A percentile compares a stretch with the other conserved stretches of the same genome.
Evolutionary conservation across 202 grass and related monocot genomes (phyloP).

Genomic region (Setaria italica): DNA sequence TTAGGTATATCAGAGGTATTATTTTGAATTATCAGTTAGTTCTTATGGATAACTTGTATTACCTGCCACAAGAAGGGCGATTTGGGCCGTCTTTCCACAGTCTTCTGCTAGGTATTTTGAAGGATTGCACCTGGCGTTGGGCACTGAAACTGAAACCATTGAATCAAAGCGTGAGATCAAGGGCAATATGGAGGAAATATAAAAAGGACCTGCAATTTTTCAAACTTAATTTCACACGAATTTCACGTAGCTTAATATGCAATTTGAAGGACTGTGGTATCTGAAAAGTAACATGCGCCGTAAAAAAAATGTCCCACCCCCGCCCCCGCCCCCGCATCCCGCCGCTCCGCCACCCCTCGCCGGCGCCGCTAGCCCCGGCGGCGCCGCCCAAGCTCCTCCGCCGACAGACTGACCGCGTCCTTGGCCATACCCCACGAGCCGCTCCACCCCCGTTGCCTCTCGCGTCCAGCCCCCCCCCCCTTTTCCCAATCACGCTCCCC

Average conservation of each 20-base stretch:
- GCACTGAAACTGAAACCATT: slow-evolving; percentile 30
- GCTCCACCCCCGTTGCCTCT: too few species aligned
- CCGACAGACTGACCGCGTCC: too few species aligned
- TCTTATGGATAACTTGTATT: slow-evolving; percentile 32
- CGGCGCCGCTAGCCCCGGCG: too few species aligned
- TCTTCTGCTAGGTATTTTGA: slow-evolving; percentile 40
- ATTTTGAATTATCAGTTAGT: neutral
- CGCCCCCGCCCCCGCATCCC: too few species aligned
- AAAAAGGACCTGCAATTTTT: neutral
- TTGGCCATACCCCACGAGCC: too few species aligned
- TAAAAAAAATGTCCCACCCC: too few species aligned
- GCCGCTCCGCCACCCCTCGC: too few species aligned
- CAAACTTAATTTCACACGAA: neutral
- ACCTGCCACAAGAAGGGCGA: slow-evolving; percentile 62
- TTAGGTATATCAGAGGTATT: neutral
- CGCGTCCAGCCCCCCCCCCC: too few species aligned
- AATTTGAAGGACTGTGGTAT: neutral
- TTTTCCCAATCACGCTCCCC: too few species aligned
- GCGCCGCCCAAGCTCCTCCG: too few species aligned
- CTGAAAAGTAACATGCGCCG: slow-evolving; percentile 19
- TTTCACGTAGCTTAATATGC: neutral
- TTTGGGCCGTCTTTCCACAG: slow-evolving; percentile 36
- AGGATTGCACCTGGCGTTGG: slow-evolving; percentile 40
- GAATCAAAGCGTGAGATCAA: neutral
- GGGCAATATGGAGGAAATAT: too few species aligned